These are phyloP conservation scores for Periglandula ipomoeae DNA, from an alignment of 2,329 filamentous ascomycete species.

Conservation along the genomic window DNA sequence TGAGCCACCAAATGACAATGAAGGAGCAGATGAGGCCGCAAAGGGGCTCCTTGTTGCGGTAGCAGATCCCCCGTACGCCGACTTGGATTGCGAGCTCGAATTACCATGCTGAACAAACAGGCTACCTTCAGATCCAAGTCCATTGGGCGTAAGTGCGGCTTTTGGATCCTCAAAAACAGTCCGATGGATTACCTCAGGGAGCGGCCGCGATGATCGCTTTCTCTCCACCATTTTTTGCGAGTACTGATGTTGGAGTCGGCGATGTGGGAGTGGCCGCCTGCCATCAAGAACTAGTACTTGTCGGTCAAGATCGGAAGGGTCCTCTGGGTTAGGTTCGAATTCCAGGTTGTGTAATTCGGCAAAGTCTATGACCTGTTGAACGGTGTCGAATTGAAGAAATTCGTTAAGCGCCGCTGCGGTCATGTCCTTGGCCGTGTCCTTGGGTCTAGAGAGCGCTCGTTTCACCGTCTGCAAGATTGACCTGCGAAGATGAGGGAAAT, in stretches of 20 bases:
- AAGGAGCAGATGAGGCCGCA: background rate
- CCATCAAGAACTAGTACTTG: constrained; percentile 36
- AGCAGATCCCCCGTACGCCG: background rate
- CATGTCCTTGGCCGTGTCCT: constrained; percentile 50
- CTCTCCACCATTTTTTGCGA: constrained; percentile 49
- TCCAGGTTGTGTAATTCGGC: constrained; percentile 48
- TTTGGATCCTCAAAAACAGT: constrained; percentile 36
- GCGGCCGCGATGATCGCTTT: constrained; percentile 43
- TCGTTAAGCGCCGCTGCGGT: constrained; percentile 46
- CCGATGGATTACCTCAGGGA: constrained; percentile 47
- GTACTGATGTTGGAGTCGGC: constrained; percentile 44
- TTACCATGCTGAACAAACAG: constrained; percentile 19
- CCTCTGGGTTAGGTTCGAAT: constrained; percentile 32
- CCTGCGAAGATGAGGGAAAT: constrained; percentile 52
- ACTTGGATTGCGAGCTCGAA: background rate
- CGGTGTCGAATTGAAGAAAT: constrained; percentile 57
- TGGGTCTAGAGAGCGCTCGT: constrained; percentile 45
- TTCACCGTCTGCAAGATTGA: constrained; percentile 47
- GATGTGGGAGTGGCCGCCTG: constrained; percentile 34
- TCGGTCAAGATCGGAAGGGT: constrained; percentile 25
- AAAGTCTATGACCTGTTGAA: constrained; percentile 57
- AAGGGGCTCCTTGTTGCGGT: background rate
- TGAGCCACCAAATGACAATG: background rate
- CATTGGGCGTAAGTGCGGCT: constrained; percentile 7
- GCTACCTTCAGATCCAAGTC: constrained; percentile 15